A percentile compares a stretch with the other conserved stretches of the same genome.
phyloP scores from a whole-genome alignment of 2,329 filamentous ascomycete genomes.

The Parastagonospora avenae region DNA sequence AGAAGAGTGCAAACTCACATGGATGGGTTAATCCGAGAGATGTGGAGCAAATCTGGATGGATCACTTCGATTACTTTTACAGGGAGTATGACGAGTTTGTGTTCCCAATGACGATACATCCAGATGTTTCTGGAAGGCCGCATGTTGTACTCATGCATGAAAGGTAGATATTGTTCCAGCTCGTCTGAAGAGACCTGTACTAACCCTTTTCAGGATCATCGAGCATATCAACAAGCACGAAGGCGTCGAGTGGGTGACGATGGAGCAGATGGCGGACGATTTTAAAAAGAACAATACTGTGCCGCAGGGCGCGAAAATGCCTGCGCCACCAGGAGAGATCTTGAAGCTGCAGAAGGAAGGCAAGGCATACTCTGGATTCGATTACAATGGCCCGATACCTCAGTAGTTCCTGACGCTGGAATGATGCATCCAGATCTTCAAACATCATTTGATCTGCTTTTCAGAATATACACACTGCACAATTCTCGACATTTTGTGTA shows the following conservation, averaged over 20 bases:
- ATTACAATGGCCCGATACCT: conserved; percentile 24
- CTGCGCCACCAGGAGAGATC: conserved; percentile 60
- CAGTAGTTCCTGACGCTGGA: conserved; percentile 2
- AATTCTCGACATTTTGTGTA: no score
- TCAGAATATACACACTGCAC: background rate
- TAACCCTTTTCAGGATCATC: conserved; percentile 56
- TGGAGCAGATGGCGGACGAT: conserved; percentile 73
- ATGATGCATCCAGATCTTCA: background rate
- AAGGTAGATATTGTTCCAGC: conserved; percentile 50
- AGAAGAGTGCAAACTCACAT: conserved; percentile 67
- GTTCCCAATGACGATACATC: conserved; percentile 78
- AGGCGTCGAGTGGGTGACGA: conserved; percentile 70
- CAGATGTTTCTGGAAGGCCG: conserved; percentile 67
- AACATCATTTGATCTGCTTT: background rate
- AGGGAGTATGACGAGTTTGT: conserved; percentile 77
- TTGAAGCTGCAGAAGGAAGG: conserved; percentile 50
- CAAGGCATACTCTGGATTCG: conserved; percentile 30
- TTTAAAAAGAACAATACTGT: conserved; percentile 70
- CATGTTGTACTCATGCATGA: conserved; percentile 77
- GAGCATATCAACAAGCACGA: conserved; percentile 70
- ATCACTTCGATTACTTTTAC: conserved; percentile 76
- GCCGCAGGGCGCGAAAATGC: conserved; percentile 65
- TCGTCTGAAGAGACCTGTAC: background rate
- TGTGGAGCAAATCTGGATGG: conserved; percentile 68
- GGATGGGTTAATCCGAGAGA: conserved; percentile 64